A percentile compares a stretch with the other conserved stretches of the same genome.
These are phyloP conservation scores for Casuarina glauca DNA, from an alignment of 306 rosid species.

Conservation along the genomic window DNA sequence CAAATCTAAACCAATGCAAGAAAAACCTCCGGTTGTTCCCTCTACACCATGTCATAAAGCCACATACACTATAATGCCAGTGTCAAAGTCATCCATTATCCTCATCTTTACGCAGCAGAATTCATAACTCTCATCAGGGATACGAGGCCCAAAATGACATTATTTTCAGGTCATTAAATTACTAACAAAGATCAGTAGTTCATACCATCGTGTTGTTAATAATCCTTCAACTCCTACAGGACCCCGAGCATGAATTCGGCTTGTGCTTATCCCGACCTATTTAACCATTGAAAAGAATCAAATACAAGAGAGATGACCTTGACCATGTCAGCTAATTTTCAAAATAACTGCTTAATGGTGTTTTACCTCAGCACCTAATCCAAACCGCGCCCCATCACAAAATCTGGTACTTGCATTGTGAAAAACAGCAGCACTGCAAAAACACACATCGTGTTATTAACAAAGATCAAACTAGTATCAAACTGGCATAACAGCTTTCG, in stretches of 20 bases:
- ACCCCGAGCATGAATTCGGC: constrained; percentile 97
- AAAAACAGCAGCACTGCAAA: constrained; percentile 90
- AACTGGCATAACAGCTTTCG: not conserved
- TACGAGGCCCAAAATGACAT: not conserved
- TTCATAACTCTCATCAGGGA: not conserved
- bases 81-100: not conserved
- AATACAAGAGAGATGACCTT: constrained; percentile 15
- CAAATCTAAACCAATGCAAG: not conserved
- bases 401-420: constrained; percentile 98
- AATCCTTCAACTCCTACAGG: constrained; percentile 99
- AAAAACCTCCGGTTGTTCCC: not conserved
- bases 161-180: constrained; percentile 5
- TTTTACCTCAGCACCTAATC: constrained; percentile 95
- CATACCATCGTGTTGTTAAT: constrained; percentile 91
- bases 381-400: constrained; percentile 95
- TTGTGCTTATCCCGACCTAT: constrained; percentile 96
- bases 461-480: not conserved
- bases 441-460: not conserved
- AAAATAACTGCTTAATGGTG: not conserved
- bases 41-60: not conserved
- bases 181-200: constrained; percentile 15
- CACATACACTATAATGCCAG: not conserved
- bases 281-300: constrained; percentile 13
- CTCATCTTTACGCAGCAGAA: not conserved
- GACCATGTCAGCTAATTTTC: not conserved